Evolutionary conservation across 306 rosid genomes (phyloP), one percentile per base, ranked within the genome.

Genomic region (Vigna reflexopilosa): DNA sequence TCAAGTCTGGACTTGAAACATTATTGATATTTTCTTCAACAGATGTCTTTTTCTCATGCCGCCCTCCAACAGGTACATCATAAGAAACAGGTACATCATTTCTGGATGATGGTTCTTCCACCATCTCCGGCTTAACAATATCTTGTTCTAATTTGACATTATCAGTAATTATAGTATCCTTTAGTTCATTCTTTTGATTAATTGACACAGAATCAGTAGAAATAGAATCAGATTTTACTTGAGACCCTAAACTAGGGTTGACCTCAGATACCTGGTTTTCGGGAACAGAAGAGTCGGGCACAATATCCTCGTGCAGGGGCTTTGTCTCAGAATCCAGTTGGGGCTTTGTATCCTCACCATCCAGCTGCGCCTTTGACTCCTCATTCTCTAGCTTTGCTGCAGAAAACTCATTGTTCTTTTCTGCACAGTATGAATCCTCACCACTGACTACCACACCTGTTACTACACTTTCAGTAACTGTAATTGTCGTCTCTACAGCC

Each of bases 231-330:
- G 89, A 91, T 90, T 85, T 96, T 93, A 96, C 93, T 90, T 90
- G 91, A 88, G 86, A 87, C 91, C 98, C 99, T 88, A 90, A 85
- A 84, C 85, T 88, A 89, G 90, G 93, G 97, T 91, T 79, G 97
- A 96, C 97, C 96, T 96, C 99, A 93, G 93, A 89, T 91, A 96
- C 99, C 98, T 96, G 98, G 92, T 86, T 77, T 88, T 88, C 82
- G 19, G 94, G 77, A 59, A 87, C 82, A 88, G 97, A 83, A 80
- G 84, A 49, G 87, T 77, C 20, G 84, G 85, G 87, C 87, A 68
- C 44, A 83, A 34, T 81, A 87, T 83, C 90, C 83, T 65, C 86
- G 40, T 68, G 36, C 14, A 64, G 75, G 73, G 91, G 85, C 91
- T 89, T 80, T 72, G 76, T 74, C 86, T 85, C 89, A 88, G 38